Base-by-base conservation (phyloP, 2,329 filamentous ascomycete genomes). In the Coniella lustricola region DNA sequence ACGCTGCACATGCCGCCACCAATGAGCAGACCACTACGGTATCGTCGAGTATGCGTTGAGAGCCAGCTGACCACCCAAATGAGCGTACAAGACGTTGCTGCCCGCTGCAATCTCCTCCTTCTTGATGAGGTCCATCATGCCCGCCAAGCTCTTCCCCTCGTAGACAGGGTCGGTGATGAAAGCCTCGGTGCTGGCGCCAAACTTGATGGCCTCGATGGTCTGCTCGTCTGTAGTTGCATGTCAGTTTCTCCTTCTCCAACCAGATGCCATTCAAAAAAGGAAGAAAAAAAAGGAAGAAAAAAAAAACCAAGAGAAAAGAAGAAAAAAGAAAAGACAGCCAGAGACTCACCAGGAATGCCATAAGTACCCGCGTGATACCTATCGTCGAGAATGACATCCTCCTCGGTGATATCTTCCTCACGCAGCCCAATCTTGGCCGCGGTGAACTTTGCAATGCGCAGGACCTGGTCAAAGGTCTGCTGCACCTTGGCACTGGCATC, bases 141-240 rank as follows among this genome's bases (percentile, higher is more conserved):
- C 84, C 3, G 82, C 82, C 62, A 88, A 66, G 56, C 79, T 85
- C 75, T 88, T 88, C 1, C 85, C 85, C 66, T 87, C 84, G 58
- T 88, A 88, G 1, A 88, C 84, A 0, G 84, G 84, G 59, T 88
- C 84, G 0, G 83, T 87, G 54, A 88, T 84, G 57, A 88, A 82
- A 0, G 77, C 84, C 67, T 88, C 85, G 1, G 79, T 85, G 50
- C 69, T 63, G 0, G 84, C 84, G 4, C 79, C 81, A 59, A 85
- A 81, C 62, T 75, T 76, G 60, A 88, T 87, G 0, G 83, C 84
- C 29, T 80, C 80, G 43, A 83, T 73, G 1, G 84, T 88, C 57
- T 69, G 67, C 61, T 78, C 66, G 55, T 85, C 81, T 0, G 83
- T 29, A 4, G 1, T 20, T 7, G n/a, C 20, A 3, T 18, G 34